Evolutionary conservation across 805 yeast species (phyloP).

Genomic region (Spathaspora boniae): DNA sequence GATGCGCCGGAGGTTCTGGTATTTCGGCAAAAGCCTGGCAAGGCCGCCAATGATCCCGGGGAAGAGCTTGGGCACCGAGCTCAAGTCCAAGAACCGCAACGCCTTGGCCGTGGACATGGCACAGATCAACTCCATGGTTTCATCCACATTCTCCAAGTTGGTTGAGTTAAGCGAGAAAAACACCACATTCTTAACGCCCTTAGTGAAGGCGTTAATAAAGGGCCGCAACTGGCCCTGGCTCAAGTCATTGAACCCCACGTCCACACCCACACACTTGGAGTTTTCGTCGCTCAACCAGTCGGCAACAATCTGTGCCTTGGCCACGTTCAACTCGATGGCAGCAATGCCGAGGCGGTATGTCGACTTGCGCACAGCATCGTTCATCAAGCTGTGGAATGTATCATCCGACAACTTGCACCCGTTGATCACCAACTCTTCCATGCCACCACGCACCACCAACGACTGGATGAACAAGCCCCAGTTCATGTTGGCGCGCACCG

Average conservation of each 20-base stretch:
- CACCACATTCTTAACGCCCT: conserved; percentile 33
- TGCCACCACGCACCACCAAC: conserved; percentile 45
- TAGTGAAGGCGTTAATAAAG: conserved; percentile 39
- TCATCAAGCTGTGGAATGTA: conserved; percentile 39
- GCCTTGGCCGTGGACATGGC: conserved; percentile 36
- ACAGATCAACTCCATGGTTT: conserved; percentile 32
- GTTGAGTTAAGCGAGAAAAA: conserved; percentile 55
- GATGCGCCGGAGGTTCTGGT: conserved; percentile 43
- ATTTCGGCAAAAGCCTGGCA: conserved; percentile 43
- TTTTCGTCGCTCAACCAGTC: conserved; percentile 44
- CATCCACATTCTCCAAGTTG: conserved; percentile 39
- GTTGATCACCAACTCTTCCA: conserved; percentile 55
- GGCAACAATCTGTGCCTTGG: conserved; percentile 40
- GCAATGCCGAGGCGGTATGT: conserved; percentile 56
- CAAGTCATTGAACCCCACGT: conserved; percentile 53
- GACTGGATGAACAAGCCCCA: conserved; percentile 49
- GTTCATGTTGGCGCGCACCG: conserved; percentile 46
- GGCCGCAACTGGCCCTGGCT: conserved; percentile 45
- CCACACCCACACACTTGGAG: conserved; percentile 52
- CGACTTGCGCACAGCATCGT: conserved; percentile 35
- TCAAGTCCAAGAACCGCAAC: conserved; percentile 49
- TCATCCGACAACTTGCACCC: conserved; percentile 49
- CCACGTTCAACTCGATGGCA: conserved; percentile 42
- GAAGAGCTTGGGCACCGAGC: conserved; percentile 49
- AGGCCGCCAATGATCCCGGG: conserved; percentile 48